Base-by-base conservation (phyloP, 129 eudicot genomes). In the Rutidosis leptorrhynchoides region DNA sequence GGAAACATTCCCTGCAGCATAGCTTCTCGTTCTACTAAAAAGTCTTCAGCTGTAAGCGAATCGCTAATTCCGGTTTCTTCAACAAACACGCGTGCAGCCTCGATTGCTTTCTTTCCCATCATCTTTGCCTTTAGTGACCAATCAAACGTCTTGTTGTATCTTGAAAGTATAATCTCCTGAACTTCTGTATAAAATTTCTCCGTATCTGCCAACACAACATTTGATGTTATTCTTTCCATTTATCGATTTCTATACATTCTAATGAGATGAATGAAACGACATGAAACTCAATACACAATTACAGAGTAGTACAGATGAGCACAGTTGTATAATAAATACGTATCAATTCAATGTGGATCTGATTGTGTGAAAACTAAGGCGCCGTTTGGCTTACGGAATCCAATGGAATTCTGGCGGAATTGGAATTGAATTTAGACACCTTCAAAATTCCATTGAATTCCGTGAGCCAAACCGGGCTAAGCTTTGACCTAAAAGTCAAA, bases 21-120 rank as follows among this genome's bases (percentile, higher is more conserved):
- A 0, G 83, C 86, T 67, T 91, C 98, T 65, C 96, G 82, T 78
- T 91, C 95, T 20, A 83, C 77, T 64, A 91, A 81, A 67, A 91
- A 91, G 76, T 85, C 85, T 70, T 87, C 96, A 21, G 98, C 87
- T 26, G 90, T 61, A 48, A 88, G 88, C 24, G 85, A 83, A 66
- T 88, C 91, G 62, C 87, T 82, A 20, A 89, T 89, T 40, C 99
- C 99, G 35, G 93, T 83, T 78, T 94, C 99, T 79, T 94, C 88
- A 25, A 94, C 96, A 77, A 94, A 94, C 65, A 89, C 86, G 22
- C 80, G 75, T 35, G 99, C 99, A 76, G 97, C 95, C 67, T 94
- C 99, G 35, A 94, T 89, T 30, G 99, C 95, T 75, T 94, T 94
- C 85, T 69, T 94, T 11, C 99, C 99, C 96, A 94, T 94, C 99